Evolutionary conservation across 768 basidiomycete genomes (phyloP), one percentile per base, ranked within the genome.

Genomic region (Rhodosporidiobolus odoratus): DNA sequence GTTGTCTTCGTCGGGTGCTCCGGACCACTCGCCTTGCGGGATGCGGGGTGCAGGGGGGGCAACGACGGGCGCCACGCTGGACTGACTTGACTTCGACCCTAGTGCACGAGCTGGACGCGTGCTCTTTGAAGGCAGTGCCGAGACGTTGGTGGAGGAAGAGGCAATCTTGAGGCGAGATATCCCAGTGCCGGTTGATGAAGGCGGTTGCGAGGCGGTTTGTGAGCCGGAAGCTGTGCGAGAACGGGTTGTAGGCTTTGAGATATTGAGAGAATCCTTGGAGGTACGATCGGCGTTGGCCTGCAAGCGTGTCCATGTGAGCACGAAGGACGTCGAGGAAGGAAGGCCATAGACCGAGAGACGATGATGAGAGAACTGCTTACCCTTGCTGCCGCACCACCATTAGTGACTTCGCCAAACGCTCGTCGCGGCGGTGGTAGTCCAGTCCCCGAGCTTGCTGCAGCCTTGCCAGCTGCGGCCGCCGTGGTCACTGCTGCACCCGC

Each of bases 121-220:
- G 25, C 53, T 45, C 35, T 66, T 66, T 25, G 60, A 6, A 41
- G 48, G 59, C 25, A 38, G 57, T 12, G 62, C n/a, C n/a, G n/a
- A n/a, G n/a, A n/a, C 37, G 30, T 27, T 17, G 25, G 48, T 8
- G 37, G 64, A 43, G 4, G 59, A 54, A 19, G 72, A 40, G 60
- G 38, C 53, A 58, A 74, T 68, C 50, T 64, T 65, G 45, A 71
- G 69, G 7, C 69, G 66, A 16, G 52, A 37, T 37, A 71, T 47
- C 27, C 69, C 73, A 25, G 62, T 65, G 21, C 69, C 69, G 48
- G 73, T 74, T 16, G 73, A 70, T 0, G 73, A 70, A 12, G 69
- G 73, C 21, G 66, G 73, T 58, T 70, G 73, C 4, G 27, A 68
- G 6, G 52, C 21, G 4, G 38, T 27, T 17, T 43, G 15, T 4